Evolutionary conservation across 1,139 yeast genomes (phyloP).

Genomic region (Nadsonia starkeyi-henricii): DNA sequence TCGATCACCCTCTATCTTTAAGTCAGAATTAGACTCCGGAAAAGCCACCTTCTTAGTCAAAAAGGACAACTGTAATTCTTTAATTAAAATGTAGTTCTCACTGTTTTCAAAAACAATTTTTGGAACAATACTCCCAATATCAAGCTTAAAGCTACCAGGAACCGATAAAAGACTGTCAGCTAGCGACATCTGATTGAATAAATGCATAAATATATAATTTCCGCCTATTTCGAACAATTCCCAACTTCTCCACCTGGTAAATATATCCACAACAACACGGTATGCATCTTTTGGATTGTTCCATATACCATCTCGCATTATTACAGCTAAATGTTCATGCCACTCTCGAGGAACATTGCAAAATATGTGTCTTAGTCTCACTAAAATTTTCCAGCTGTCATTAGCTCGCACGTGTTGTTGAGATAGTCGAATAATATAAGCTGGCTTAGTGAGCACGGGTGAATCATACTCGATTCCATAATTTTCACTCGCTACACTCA

Average conservation of each 20-base stretch:
- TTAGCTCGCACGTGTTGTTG: slow-evolving; percentile 63
- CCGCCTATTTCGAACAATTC: slow-evolving; percentile 51
- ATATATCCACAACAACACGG: slow-evolving; percentile 40
- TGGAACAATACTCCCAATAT: slow-evolving; percentile 20
- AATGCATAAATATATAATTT: slow-evolving; percentile 26
- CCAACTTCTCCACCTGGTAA: slow-evolving; percentile 86
- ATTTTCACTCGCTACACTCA: slow-evolving; percentile 49
- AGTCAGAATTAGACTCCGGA: not conserved
- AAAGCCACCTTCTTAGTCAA: not conserved
- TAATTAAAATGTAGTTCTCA: slow-evolving; percentile 24
- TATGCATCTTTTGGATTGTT: slow-evolving; percentile 40
- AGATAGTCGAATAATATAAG: slow-evolving; percentile 53
- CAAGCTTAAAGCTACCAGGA: slow-evolving; percentile 15
- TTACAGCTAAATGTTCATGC: slow-evolving; percentile 20
- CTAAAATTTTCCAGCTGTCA: slow-evolving; percentile 78
- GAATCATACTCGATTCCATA: slow-evolving; percentile 69
- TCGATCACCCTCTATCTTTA: not conserved
- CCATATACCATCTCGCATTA: slow-evolving; percentile 18
- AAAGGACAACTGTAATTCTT: slow-evolving; percentile 17
- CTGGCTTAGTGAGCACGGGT: slow-evolving; percentile 77
- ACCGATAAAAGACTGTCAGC: slow-evolving; percentile 19
- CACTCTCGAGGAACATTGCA: slow-evolving; percentile 45
- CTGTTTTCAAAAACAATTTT: slow-evolving; percentile 18
- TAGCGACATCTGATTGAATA: slow-evolving; percentile 15
- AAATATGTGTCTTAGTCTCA: slow-evolving; percentile 62